These are phyloP conservation scores for Hygrocybe coccinea DNA, from an alignment of 768 basidiomycete genomes.

Conservation along the genomic window DNA sequence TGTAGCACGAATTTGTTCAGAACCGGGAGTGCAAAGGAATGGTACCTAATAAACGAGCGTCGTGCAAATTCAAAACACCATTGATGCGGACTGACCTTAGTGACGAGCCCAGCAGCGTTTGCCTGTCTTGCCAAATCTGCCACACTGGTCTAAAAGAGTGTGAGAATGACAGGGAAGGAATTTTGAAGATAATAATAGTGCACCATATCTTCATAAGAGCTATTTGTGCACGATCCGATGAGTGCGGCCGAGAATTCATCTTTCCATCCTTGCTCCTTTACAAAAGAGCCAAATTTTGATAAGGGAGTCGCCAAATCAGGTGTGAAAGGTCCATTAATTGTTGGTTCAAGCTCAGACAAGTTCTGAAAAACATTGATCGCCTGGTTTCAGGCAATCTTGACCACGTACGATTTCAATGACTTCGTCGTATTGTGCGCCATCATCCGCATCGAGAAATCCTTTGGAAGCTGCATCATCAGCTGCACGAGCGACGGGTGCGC, in stretches of 20 bases:
- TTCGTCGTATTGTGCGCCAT: slow-evolving; percentile 90
- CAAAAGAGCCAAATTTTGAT: slow-evolving; percentile 77
- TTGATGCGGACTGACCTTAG: slow-evolving; percentile 45
- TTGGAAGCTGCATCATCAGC: slow-evolving; percentile 76
- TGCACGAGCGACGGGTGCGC: slow-evolving; percentile 77
- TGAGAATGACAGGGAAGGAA: slow-evolving; percentile 6
- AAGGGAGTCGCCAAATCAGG: slow-evolving; percentile 94
- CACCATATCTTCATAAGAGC: slow-evolving; percentile 95
- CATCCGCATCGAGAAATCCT: slow-evolving; percentile 80
- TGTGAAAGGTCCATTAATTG: slow-evolving; percentile 95
- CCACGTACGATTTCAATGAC: slow-evolving; percentile 83
- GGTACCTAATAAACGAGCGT: slow-evolving; percentile 48
- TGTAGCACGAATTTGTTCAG: slow-evolving; percentile 95
- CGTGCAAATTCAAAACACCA: background rate
- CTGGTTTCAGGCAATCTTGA: background rate
- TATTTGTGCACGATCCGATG: slow-evolving; percentile 99
- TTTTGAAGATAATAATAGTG: background rate
- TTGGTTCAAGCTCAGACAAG: slow-evolving; percentile 83
- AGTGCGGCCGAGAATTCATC: slow-evolving; percentile 86
- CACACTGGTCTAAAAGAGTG: slow-evolving; percentile 65
- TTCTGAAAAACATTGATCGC: slow-evolving; percentile 45
- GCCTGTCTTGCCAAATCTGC: slow-evolving; percentile 90
- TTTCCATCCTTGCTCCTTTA: slow-evolving; percentile 87
- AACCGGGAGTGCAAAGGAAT: slow-evolving; percentile 85
- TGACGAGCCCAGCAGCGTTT: slow-evolving; percentile 70